These are phyloP conservation scores for Galerina marginata DNA, from an alignment of 768 basidiomycete genomes.

Conservation along the genomic window DNA sequence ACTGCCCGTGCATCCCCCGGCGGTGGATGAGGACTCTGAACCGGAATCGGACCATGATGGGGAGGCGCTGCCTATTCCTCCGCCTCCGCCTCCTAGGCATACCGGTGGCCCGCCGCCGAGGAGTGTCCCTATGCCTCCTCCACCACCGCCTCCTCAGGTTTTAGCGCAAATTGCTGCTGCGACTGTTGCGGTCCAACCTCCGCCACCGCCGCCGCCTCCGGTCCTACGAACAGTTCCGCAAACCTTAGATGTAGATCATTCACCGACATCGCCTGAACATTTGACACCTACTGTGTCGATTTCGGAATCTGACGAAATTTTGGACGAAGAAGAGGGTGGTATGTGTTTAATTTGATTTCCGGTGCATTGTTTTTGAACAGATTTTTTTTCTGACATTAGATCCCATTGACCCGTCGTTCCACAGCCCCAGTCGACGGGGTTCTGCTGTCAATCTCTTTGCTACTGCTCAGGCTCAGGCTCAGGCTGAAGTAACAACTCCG, in stretches of 20 bases:
- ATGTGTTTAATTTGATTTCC: conserved; percentile 23
- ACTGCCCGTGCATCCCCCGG: conserved; percentile 13
- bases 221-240: neutral
- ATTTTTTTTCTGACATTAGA: conserved; percentile 44
- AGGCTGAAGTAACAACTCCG: conserved; percentile 5
- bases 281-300: conserved; percentile 30
- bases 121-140: conserved; percentile 6
- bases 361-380: neutral
- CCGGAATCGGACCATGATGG: conserved; percentile 40
- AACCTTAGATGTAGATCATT: neutral
- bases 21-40: conserved; percentile 28
- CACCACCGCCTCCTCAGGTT: conserved; percentile 5
- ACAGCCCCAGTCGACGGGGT: conserved; percentile 51
- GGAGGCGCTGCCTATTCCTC: conserved; percentile 38
- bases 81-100: conserved; percentile 34
- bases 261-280: conserved; percentile 2
- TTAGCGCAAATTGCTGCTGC: no score
- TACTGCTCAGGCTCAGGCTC: conserved; percentile 18
- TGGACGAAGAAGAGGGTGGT: conserved; percentile 73
- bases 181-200: neutral
- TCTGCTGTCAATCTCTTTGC: conserved; percentile 35
- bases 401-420: conserved; percentile 71
- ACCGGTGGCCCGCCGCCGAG: conserved; percentile 7
- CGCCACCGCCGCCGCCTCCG: conserved; percentile 12
- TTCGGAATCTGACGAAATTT: conserved; percentile 44